These are phyloP conservation scores for Colletotrichum sp. DNA, from an alignment of 2,329 filamentous ascomycete genomes.

Conservation along the genomic window DNA sequence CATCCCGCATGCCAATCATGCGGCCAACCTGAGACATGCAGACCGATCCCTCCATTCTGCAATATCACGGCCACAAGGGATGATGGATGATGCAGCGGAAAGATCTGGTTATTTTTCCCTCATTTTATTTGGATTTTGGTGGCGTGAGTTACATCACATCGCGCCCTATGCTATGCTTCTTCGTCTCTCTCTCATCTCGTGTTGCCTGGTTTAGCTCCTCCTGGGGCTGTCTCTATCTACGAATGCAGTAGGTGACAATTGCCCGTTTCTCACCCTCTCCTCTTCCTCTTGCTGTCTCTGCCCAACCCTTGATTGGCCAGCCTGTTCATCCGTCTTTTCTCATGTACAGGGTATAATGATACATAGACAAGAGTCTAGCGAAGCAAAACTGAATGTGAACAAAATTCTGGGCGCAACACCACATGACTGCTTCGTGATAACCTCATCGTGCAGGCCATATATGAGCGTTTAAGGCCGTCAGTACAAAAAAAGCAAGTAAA, in stretches of 20 bases:
- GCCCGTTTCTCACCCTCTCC: not conserved
- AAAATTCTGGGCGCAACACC: not conserved
- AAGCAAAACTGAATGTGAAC: not conserved
- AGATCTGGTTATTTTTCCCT: not conserved
- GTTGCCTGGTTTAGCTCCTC: not conserved
- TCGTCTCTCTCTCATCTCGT: not conserved
- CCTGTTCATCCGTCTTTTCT: constrained; percentile 5
- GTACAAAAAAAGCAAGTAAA: not conserved
- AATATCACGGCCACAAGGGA: not conserved
- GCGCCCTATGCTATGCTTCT: not conserved
- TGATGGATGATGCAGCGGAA: not conserved
- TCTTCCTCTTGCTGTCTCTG: not conserved
- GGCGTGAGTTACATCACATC: not conserved
- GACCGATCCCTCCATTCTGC: constrained; percentile 15
- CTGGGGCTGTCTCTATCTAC: not conserved
- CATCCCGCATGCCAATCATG: constrained; percentile 17
- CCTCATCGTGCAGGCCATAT: not conserved
- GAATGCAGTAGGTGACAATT: not conserved
- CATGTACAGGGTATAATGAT: constrained; percentile 20
- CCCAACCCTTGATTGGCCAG: not conserved
- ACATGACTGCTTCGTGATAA: not conserved
- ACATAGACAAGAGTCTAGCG: not conserved
- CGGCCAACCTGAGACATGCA: constrained; percentile 20
- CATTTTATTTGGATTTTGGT: not conserved
- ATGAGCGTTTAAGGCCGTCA: not conserved